These are phyloP conservation scores for Aspergillus bridgeri DNA, from an alignment of 495 filamentous ascomycete species.

Conservation along the genomic window DNA sequence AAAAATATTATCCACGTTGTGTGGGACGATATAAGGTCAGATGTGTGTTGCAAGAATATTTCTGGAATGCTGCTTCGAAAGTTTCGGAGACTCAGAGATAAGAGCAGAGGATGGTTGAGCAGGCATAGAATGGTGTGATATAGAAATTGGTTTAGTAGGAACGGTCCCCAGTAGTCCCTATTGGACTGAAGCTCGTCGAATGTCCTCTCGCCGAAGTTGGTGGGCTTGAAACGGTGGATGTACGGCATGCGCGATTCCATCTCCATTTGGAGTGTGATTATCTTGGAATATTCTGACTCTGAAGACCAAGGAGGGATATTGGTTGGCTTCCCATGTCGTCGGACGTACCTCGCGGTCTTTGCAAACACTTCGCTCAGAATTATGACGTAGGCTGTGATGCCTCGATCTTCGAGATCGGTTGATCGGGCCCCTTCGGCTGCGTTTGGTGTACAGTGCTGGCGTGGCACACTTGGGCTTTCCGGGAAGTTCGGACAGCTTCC, in stretches of 20 bases:
- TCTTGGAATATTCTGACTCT: slow-evolving; percentile 46
- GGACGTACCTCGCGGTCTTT: slow-evolving; percentile 42
- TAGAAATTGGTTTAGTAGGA: slow-evolving; percentile 47
- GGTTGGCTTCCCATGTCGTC: slow-evolving; percentile 41
- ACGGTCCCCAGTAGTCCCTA: slow-evolving; percentile 48
- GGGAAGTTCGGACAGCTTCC: slow-evolving; percentile 35
- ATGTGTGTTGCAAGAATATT: slow-evolving; percentile 48
- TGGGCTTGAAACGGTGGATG: slow-evolving; percentile 43
- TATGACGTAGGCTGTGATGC: slow-evolving; percentile 46
- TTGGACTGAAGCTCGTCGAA: slow-evolving; percentile 37
- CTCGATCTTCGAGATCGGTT: slow-evolving; percentile 37
- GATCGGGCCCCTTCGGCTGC: slow-evolving; percentile 17
- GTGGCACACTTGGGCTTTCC: slow-evolving; percentile 27
- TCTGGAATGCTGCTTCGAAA: slow-evolving; percentile 46
- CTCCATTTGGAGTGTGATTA: slow-evolving; percentile 47
- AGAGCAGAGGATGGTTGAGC: slow-evolving; percentile 45
- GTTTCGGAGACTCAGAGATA: slow-evolving; percentile 44
- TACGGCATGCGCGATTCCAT: slow-evolving; percentile 47
- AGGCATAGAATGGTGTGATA: slow-evolving; percentile 50
- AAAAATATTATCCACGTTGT: slow-evolving; percentile 50
- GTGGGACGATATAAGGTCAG: slow-evolving; percentile 45
- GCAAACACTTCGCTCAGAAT: slow-evolving; percentile 45
- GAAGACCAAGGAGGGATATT: slow-evolving; percentile 48
- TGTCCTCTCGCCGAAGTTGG: slow-evolving; percentile 39
- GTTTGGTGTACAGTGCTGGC: slow-evolving; percentile 21